Evolutionary conservation across 1,284 basidiomycete species (phyloP), one percentile per base, ranked within the genome.

Genomic region (Ustilago shanxiensis): DNA sequence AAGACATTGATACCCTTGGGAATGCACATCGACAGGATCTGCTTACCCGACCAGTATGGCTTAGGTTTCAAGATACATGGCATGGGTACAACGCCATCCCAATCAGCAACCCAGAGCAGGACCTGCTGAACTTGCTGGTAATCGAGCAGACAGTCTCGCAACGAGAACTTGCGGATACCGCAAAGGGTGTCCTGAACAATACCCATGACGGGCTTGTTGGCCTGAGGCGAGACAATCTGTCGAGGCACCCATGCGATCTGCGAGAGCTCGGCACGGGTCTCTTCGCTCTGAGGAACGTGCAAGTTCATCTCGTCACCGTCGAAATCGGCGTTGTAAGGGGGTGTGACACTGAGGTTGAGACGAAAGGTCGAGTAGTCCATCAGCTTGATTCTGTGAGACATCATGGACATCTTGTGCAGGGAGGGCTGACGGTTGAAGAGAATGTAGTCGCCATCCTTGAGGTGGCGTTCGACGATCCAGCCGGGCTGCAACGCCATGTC

Each of bases 301-400:
- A 99, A 94, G 88, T 99, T 99, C 97, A 99, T 99, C 88, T 99
- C 96, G 86, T 99, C 97, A 83, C 97, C 97, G 86, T 99, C 97
- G 88, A 99, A 99, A 88, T 87, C 87, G 77, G 79, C 83, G 56
- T 85, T 86, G 78, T 86, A 86, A 0, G 84, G 84, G 11, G 84
- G 83, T 26, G 87, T 88, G 56, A 98, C 95, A 71, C 95, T 97
- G 75, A 98, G 91, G 86, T 98, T 98, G 76, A 98, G 88, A 72
- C 96, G 95, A 89, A 98, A 98, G 67, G 96, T 95, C 93, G 97
- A 99, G 87, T 98, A 99, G 37, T 94, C 93, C 95, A 99, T 98
- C 66, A 99, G 89, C 85, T 94, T 95, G 56, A 99, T 93, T 45
- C 97, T 91, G 88, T 99, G 97, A 87, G 94, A 95, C 97, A 99